Base-by-base conservation (phyloP, 495 filamentous ascomycete species). In the Podospora conica region DNA sequence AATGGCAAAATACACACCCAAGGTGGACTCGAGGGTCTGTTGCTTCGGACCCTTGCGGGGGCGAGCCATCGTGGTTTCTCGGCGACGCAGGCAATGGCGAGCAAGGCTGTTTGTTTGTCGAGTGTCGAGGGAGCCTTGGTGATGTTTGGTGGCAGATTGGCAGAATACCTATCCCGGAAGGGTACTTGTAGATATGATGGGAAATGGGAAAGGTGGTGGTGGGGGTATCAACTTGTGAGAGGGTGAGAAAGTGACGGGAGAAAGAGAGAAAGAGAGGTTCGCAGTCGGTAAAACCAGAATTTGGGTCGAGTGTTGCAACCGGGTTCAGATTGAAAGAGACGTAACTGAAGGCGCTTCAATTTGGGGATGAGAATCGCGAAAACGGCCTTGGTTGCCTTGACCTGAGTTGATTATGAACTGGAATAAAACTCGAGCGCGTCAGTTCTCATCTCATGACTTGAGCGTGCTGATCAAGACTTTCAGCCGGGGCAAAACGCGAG, bases 21-120 rank as follows among this genome's bases (percentile, higher is more conserved):
- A 29, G 9, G 63, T 64, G 11, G 54, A 25, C 55, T 64, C 63
- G 15, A 64, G 53, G 12, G 63, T 64, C 24, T 64, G 63, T 29
- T 64, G 63, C 9, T 57, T 57, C 25, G 24, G 48, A 3, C 20
- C 20, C 15, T 58, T 64, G 21, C 21, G 55, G 3, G 10, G 29
- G 6, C 53, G 31, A 64, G 24, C 25, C 63, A 64, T 64, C 1
- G 27, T 54, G 40, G 5, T 24, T 48, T 15, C n/a, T 28, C 28
- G 18, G 33, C 29, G 21, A 31, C 9, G 59, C 9, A 11, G 25
- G 10, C 10, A 60, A 21, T 25, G 21, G 18, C 21, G 27, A 15
- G 25, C 12, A 18, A 20, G 4, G 11, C 3, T 8, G 27, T 28
- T 28, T 31, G 28, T 9, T 11, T 21, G 27, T 25, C 58, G 21